These are phyloP conservation scores for Cadophora malorum DNA, from an alignment of 2,329 filamentous ascomycete species.

Conservation along the genomic window DNA sequence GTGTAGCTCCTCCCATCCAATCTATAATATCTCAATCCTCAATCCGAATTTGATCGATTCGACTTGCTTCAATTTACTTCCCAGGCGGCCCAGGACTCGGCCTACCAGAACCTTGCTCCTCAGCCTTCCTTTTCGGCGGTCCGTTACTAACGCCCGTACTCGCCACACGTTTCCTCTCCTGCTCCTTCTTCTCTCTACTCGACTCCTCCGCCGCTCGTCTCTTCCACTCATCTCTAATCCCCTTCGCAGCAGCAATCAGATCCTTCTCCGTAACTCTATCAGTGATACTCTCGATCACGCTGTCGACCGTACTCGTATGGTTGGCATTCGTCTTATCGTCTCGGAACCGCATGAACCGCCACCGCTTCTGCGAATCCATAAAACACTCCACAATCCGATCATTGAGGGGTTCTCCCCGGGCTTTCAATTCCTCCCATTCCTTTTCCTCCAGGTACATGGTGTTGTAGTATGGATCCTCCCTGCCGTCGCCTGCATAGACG, in stretches of 20 bases:
- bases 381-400: slow-evolving; percentile 90
- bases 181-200: slow-evolving; percentile 33
- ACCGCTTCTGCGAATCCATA: slow-evolving; percentile 74
- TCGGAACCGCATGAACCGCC: slow-evolving; percentile 88
- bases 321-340: slow-evolving; percentile 95
- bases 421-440: slow-evolving; percentile 87
- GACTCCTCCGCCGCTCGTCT: slow-evolving; percentile 36
- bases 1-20: not conserved
- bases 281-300: slow-evolving; percentile 87
- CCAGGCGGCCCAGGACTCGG: slow-evolving; percentile 41
- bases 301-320: slow-evolving; percentile 81
- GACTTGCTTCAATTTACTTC: slow-evolving; percentile 5
- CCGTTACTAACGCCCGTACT: slow-evolving; percentile 26
- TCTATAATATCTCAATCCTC: not conserved
- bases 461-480: slow-evolving; percentile 60
- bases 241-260: slow-evolving; percentile 69
- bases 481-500: slow-evolving; percentile 68
- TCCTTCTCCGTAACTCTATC: slow-evolving; percentile 86
- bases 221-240: slow-evolving; percentile 86
- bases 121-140: slow-evolving; percentile 39
- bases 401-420: slow-evolving; percentile 75
- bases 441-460: slow-evolving; percentile 71
- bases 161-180: slow-evolving; percentile 30
- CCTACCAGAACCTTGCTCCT: slow-evolving; percentile 39
- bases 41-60: not conserved